These are phyloP conservation scores for Kodamaea restingae DNA, from an alignment of 805 yeast species.

Conservation along the genomic window DNA sequence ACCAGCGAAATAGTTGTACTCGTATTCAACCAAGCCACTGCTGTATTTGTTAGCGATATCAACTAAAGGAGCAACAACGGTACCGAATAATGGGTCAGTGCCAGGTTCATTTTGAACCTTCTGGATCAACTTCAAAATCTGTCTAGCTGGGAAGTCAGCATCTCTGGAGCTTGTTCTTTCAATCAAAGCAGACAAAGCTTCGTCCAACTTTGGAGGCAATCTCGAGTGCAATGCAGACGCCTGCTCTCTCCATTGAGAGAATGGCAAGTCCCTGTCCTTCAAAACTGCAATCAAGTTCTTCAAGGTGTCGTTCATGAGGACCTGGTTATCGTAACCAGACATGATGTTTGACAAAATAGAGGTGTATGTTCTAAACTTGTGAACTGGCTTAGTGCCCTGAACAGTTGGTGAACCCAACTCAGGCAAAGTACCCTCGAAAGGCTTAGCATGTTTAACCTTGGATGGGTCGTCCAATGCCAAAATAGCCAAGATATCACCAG, in stretches of 20 bases:
- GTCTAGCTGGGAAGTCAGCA: constrained; percentile 93
- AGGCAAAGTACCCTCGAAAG: constrained; percentile 92
- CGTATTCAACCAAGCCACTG: constrained; percentile 80
- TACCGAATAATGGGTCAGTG: constrained; percentile 49
- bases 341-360: constrained; percentile 72
- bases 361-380: constrained; percentile 58
- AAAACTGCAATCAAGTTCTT: constrained; percentile 67
- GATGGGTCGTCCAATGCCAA: constrained; percentile 94
- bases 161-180: constrained; percentile 61
- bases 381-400: constrained; percentile 79
- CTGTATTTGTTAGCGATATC: constrained; percentile 66
- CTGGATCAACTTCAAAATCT: constrained; percentile 65
- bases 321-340: constrained; percentile 92
- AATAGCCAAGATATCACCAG: constrained; percentile 96
- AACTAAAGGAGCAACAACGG: constrained; percentile 68
- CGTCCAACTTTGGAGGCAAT: constrained; percentile 74
- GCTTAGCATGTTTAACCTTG: constrained; percentile 93
- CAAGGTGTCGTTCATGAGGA: constrained; percentile 81
- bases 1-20: constrained; percentile 66
- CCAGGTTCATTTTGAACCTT: constrained; percentile 52
- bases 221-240: constrained; percentile 91
- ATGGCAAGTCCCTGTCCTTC: constrained; percentile 81
- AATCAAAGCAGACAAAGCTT: constrained; percentile 57
- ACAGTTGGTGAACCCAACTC: constrained; percentile 79
- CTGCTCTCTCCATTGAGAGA: constrained; percentile 83